phyloP scores from a whole-genome alignment of 257 asterid species.

The Nemophila menziesii region DNA sequence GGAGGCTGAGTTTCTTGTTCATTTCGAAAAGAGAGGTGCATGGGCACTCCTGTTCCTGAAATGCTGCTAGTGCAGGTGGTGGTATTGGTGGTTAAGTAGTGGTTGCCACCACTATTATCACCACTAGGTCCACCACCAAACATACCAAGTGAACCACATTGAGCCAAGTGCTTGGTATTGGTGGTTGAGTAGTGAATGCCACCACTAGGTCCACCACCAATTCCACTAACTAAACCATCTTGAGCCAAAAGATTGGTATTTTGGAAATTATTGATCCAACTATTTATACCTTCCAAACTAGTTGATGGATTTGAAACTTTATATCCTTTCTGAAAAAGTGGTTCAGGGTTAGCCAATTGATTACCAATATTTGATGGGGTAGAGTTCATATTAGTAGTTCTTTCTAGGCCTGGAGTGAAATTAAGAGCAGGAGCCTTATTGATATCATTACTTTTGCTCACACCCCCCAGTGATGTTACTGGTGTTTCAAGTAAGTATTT shows the following conservation, averaged over 20 bases:
- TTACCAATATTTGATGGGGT: background rate
- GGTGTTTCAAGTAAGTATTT: background rate
- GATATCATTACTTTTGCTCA: background rate
- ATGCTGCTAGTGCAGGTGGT: background rate
- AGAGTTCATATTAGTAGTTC: background rate
- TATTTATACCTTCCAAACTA: background rate
- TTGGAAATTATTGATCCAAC: background rate
- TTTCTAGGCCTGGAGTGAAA: background rate
- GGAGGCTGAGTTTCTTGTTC: background rate
- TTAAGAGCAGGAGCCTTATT: background rate
- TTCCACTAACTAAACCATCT: too few relatives aligned
- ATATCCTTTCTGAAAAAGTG: slow-evolving; percentile 1
- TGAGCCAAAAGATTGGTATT: too few relatives aligned
- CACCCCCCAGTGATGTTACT: background rate
- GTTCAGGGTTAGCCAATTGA: background rate
- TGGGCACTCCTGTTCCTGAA: background rate
- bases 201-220: too few relatives aligned
- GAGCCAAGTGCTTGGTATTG: slow-evolving; percentile 1
- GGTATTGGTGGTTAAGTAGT: background rate
- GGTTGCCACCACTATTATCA: background rate
- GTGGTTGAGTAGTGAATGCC: background rate
- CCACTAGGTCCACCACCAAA: background rate
- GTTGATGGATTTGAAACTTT: background rate
- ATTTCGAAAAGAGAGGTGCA: background rate
- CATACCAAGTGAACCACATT: background rate